Conservation (phyloP, 2,329 filamentous ascomycete species). For the Penicillium occitanis region DNA sequence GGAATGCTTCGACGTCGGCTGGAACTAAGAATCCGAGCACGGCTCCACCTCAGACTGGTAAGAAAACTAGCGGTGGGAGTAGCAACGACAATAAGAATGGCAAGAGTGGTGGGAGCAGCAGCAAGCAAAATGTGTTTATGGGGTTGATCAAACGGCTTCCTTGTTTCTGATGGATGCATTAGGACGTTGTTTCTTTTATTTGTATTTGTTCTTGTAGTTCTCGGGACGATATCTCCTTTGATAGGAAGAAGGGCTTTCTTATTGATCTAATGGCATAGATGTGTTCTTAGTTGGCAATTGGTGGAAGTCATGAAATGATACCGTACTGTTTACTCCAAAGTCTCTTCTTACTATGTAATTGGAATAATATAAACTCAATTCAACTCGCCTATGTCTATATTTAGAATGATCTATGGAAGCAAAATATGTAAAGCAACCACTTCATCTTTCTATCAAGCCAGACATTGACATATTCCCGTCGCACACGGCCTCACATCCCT, state of each 20-base stretch:
- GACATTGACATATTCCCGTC: conserved; percentile 38
- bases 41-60: background rate
- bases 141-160: conserved; percentile 14
- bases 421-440: background rate
- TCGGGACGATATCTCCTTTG: background rate
- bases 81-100: background rate
- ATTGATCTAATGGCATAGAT: background rate
- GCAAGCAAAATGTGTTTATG: conserved; percentile 7
- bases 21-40: background rate
- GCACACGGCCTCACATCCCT: conserved; percentile 46
- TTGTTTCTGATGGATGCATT: conserved; percentile 12
- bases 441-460: conserved; percentile 12
- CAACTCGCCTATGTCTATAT: background rate
- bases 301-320: background rate
- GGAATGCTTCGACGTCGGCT: conserved; percentile 23
- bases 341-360: background rate
- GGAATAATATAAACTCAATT: background rate
- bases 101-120: background rate
- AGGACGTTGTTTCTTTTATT: background rate
- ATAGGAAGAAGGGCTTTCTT: background rate
- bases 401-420: background rate
- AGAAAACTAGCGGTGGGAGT: background rate
- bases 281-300: background rate
- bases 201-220: background rate
- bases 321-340: background rate